These are phyloP conservation scores for Vigna mungo DNA, from an alignment of 306 rosid species.

Conservation along the genomic window DNA sequence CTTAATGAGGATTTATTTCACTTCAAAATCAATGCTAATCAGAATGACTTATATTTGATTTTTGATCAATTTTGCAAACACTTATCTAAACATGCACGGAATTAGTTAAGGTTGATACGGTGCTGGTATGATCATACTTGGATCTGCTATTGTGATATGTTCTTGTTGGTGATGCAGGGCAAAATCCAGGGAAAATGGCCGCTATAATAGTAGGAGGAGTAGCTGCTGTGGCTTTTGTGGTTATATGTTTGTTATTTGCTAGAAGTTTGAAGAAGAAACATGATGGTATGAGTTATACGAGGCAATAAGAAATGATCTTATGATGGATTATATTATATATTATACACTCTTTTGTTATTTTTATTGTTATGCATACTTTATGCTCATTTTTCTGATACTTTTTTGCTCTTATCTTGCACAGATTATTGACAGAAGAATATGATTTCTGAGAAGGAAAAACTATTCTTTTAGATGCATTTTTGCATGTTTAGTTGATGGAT, in stretches of 20 bases:
- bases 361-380: not conserved
- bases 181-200: conserved; percentile 79
- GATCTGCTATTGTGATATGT: conserved; percentile 16
- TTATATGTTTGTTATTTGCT: conserved; percentile 81
- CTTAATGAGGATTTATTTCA: not conserved
- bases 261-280: conserved; percentile 81
- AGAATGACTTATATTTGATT: not conserved
- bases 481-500: conserved; percentile 41
- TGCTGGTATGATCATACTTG: conserved; percentile 16
- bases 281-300: conserved; percentile 65
- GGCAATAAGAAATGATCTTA: conserved; percentile 16
- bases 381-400: not conserved
- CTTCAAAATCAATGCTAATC: not conserved
- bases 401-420: conserved; percentile 56
- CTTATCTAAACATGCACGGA: not conserved
- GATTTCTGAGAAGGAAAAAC: conserved; percentile 49
- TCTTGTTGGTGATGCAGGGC: conserved; percentile 59
- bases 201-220: conserved; percentile 91
- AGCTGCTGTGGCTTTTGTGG: conserved; percentile 82
- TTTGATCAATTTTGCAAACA: not conserved
- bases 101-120: not conserved
- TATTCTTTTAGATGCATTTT: conserved; percentile 51
- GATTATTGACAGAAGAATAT: conserved; percentile 65
- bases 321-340: conserved; percentile 9
- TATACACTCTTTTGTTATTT: not conserved